Evolutionary conservation across 1,284 basidiomycete genomes (phyloP).

Genomic region (Malassezia obtusa): DNA sequence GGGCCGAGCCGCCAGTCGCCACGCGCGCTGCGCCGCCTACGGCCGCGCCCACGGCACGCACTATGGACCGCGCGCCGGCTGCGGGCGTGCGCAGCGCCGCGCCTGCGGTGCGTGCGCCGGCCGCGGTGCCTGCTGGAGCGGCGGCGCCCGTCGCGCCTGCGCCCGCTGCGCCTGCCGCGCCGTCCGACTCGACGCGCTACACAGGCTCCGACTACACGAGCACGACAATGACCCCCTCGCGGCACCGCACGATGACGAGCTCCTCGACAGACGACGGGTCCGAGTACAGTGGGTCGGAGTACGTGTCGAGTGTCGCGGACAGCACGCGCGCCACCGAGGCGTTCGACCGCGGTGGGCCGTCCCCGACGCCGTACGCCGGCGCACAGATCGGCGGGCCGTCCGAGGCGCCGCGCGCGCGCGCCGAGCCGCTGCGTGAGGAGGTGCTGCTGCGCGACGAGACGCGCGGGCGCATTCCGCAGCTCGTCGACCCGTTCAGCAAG

Average conservation of each 20-base stretch:
- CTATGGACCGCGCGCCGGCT: neutral
- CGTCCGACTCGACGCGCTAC: neutral
- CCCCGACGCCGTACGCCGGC: neutral
- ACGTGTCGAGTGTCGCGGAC: neutral
- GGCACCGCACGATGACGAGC: neutral
- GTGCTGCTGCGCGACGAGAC: conserved; percentile 8
- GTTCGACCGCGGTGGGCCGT: neutral
- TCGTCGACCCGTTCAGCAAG: conserved; percentile 12
- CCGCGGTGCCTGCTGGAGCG: neutral
- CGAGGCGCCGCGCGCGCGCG: neutral
- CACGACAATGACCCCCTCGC: neutral
- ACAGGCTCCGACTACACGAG: conserved; percentile 2
- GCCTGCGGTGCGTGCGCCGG: neutral
- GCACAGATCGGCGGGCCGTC: neutral
- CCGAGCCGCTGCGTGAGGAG: neutral
- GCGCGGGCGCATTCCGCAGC: conserved; percentile 7
- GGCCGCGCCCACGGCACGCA: neutral
- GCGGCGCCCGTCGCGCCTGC: neutral
- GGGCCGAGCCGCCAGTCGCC: too few species aligned
- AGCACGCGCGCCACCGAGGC: conserved; percentile 2
- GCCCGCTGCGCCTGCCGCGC: neutral
- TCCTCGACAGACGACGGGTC: neutral
- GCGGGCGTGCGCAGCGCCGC: neutral
- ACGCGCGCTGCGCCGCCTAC: neutral
- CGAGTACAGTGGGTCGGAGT: neutral